phyloP scores from a whole-genome alignment of 2,329 filamentous ascomycete species.

The Didymella exigua region DNA sequence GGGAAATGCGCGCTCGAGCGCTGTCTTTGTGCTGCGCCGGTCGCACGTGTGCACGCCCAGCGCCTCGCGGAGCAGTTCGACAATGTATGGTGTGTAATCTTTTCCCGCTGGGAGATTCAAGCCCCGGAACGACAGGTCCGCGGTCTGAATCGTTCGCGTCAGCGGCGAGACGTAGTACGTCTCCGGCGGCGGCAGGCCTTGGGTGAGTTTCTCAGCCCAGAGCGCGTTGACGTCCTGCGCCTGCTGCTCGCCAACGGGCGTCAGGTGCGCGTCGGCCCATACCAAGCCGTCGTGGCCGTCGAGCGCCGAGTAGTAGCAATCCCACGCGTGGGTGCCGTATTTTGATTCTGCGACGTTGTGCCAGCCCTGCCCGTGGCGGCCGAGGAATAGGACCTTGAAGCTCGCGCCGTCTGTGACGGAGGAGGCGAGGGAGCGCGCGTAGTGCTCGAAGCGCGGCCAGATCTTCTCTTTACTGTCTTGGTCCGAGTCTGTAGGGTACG shows the following conservation, averaged over 20 bases:
- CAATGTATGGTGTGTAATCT: conserved; percentile 64
- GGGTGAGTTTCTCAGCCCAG: conserved; percentile 59
- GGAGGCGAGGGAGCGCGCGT: conserved; percentile 60
- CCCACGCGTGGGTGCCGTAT: conserved; percentile 72
- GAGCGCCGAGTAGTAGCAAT: conserved; percentile 69
- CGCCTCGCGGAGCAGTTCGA: conserved; percentile 69
- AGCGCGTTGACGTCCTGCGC: conserved; percentile 64
- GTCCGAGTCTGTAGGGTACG: conserved; percentile 50
- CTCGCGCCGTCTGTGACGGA: conserved; percentile 50
- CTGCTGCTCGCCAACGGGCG: conserved; percentile 62
- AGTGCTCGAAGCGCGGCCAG: conserved; percentile 67
- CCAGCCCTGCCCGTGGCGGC: conserved; percentile 71
- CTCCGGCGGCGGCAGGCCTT: conserved; percentile 64
- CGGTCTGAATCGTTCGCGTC: conserved; percentile 67
- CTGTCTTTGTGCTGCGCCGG: conserved; percentile 59
- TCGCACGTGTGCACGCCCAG: conserved; percentile 74
- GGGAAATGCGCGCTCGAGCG: conserved; percentile 59
- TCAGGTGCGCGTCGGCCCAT: conserved; percentile 70
- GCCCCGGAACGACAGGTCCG: conserved; percentile 63
- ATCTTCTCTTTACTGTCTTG: conserved; percentile 48
- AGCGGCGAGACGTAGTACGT: conserved; percentile 70
- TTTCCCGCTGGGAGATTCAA: conserved; percentile 56
- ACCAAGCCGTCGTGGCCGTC: conserved; percentile 66
- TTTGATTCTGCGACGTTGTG: conserved; percentile 70
- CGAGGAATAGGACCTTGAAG: conserved; percentile 72